Evolutionary conservation across 768 basidiomycete species (phyloP).

Genomic region (Leccinum variicolor): DNA sequence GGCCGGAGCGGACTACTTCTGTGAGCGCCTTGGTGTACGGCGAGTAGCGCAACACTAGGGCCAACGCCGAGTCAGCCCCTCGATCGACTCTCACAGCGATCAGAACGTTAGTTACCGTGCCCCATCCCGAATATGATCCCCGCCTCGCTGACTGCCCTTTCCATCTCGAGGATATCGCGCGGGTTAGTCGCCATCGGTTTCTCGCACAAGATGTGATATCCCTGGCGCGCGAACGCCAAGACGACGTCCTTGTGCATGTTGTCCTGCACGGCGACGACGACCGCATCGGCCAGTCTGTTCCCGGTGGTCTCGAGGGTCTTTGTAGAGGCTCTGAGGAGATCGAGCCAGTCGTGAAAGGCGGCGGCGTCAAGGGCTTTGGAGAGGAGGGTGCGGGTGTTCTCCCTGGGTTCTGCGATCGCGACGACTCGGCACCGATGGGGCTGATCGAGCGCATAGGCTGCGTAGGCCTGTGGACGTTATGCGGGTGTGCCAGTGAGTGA

Average conservation of each 20-base stretch:
- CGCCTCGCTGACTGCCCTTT: conserved; percentile 63
- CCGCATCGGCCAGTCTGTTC: conserved; percentile 75
- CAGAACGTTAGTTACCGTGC: conserved; percentile 59
- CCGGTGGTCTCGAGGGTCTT: conserved; percentile 63
- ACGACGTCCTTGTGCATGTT: conserved; percentile 73
- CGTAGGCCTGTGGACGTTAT: conserved; percentile 52
- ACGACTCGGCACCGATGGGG: conserved; percentile 74
- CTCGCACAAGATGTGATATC: conserved; percentile 89
- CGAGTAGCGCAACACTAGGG: conserved; percentile 79
- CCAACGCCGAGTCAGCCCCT: neutral
- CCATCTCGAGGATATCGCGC: conserved; percentile 73
- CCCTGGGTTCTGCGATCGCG: conserved; percentile 81
- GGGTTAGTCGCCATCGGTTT: conserved; percentile 86
- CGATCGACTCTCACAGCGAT: neutral
- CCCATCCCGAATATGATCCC: conserved; percentile 83
- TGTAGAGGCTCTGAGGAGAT: conserved; percentile 63
- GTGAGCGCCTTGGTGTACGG: conserved; percentile 74
- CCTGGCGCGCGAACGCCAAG: conserved; percentile 70
- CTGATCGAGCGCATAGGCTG: conserved; percentile 53
- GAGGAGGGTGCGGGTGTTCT: conserved; percentile 58
- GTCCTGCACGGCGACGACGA: conserved; percentile 80
- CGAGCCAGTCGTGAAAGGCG: conserved; percentile 69
- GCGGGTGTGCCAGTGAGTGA: neutral
- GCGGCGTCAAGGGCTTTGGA: conserved; percentile 55
- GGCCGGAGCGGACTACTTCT: conserved; percentile 64